Base-by-base conservation (phyloP, 106 monocot species). In the Allium fistulosum region DNA sequence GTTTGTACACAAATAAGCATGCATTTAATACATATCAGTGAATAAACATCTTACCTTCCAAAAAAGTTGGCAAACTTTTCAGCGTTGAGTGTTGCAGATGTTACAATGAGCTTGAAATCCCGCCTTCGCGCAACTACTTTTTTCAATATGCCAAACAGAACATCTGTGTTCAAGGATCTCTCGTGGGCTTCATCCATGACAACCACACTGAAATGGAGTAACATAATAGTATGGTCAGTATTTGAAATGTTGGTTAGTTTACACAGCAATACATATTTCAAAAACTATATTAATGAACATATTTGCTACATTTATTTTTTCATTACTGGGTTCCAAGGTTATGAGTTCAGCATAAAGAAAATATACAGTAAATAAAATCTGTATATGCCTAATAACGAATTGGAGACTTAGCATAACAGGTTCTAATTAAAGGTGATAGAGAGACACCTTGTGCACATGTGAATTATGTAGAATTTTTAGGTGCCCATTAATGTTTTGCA, bases 151-250 rank as follows among this genome's bases (percentile, higher is more conserved):
- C 97, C 97, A 84, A 97, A 97, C 66, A 97, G 62, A 17, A 97
- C 89, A 83, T 97, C 92, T 8, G 97, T 97, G 73, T 60, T 92
- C 37, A 97, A 75, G 28, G 92, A 97, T 79, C 97, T 84, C 73
- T 97, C 97, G 66, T 97, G 97, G 48, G 92, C 97, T 79, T 97
- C 97, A 76, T 97, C 97, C 97, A 97, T 96, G 60, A 96, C 79
- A 47, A 96, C 51, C 4, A 96, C 81, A 53, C 96, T 96, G 85
- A 37, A 74, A 81, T 37, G 37, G 37, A 37, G 37, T 37, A 37
- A 37, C 67, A 74, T n/a, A 46, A 65, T 45, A 58, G 57, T 0
- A 59, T 12, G 16, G 13, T 51, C n/a, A 58, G 9, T 17, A 18
- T 58, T 7, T 47, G 6, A 51, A 16, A 51, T 66, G 51, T 3